Percentiles rank a stretch among this genome's conserved stretches.
These are phyloP conservation scores for Xylaria digitata DNA, from an alignment of 2,329 filamentous ascomycete species.

Conservation along the genomic window DNA sequence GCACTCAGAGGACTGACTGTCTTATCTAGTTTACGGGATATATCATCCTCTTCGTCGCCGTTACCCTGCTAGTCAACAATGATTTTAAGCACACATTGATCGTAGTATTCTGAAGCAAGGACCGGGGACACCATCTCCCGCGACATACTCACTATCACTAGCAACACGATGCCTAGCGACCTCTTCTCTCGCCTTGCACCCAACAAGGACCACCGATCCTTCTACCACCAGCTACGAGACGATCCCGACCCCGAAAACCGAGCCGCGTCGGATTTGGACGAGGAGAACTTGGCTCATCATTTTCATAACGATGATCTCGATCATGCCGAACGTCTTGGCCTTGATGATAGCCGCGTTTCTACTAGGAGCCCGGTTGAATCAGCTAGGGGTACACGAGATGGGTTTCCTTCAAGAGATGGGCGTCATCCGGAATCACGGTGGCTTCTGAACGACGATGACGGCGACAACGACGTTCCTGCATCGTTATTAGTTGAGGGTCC, in stretches of 20 bases:
- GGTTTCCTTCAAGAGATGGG: conserved; percentile 21
- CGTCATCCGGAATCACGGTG: conserved; percentile 45
- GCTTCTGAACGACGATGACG: conserved; percentile 49
- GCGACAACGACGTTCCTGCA: conserved; percentile 71
- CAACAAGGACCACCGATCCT: conserved; percentile 55
- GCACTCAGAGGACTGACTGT: not conserved
- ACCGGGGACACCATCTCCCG: conserved; percentile 1
- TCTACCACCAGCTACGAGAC: conserved; percentile 63
- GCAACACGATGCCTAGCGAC: conserved; percentile 58
- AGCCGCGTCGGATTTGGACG: conserved; percentile 60
- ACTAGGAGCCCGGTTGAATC: conserved; percentile 52
- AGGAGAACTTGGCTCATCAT: conserved; percentile 64
- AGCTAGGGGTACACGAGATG: conserved; percentile 36
- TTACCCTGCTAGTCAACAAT: conserved; percentile 18
- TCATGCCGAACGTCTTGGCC: conserved; percentile 54
- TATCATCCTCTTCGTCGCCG: not conserved
- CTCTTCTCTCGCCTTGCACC: conserved; percentile 59
- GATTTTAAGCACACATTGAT: conserved; percentile 20
- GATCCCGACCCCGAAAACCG: conserved; percentile 56
- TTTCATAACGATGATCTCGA: conserved; percentile 64
- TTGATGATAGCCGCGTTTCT: conserved; percentile 60
- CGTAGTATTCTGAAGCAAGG: conserved; percentile 17
- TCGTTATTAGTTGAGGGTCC: conserved; percentile 70
- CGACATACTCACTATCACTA: conserved; percentile 3
- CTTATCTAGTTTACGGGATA: not conserved